Percentiles rank a stretch among this genome's conserved stretches.
These are phyloP conservation scores for Rhodamnia argentea DNA, from an alignment of 345 rosid genomes.

Conservation along the genomic window DNA sequence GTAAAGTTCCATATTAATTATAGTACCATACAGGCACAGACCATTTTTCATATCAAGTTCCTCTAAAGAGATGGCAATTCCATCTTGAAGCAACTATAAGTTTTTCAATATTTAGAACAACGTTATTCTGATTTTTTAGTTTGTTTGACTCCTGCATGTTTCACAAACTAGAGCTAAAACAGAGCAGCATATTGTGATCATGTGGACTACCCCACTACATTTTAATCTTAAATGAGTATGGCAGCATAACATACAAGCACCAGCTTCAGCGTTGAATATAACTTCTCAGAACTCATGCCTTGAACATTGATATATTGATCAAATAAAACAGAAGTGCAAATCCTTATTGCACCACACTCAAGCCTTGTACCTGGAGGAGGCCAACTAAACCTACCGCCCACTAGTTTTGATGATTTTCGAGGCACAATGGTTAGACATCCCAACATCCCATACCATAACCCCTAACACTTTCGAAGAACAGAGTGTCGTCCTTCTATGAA, in stretches of 20 bases:
- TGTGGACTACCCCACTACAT: background rate
- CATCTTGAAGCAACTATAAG: background rate
- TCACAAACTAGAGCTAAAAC: background rate
- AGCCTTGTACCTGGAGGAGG: background rate
- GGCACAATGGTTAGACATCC: background rate
- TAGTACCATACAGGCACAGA: background rate
- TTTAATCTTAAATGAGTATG: background rate
- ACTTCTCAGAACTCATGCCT: background rate
- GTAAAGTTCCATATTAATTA: background rate
- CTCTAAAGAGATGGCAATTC: background rate
- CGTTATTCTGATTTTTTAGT: background rate
- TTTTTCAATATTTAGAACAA: background rate
- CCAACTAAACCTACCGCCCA: background rate
- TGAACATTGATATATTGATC: background rate
- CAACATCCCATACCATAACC: background rate
- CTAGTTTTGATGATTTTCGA: background rate
- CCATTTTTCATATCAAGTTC: background rate
- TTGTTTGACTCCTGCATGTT: background rate
- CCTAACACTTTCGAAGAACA: background rate
- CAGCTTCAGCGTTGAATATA: background rate
- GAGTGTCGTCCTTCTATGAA: background rate
- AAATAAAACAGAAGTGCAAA: background rate
- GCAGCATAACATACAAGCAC: background rate
- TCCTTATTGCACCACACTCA: background rate
- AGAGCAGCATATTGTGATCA: background rate